phyloP scores from a whole-genome alignment of 768 basidiomycete species.

The Gautieria morchelliformis region DNA sequence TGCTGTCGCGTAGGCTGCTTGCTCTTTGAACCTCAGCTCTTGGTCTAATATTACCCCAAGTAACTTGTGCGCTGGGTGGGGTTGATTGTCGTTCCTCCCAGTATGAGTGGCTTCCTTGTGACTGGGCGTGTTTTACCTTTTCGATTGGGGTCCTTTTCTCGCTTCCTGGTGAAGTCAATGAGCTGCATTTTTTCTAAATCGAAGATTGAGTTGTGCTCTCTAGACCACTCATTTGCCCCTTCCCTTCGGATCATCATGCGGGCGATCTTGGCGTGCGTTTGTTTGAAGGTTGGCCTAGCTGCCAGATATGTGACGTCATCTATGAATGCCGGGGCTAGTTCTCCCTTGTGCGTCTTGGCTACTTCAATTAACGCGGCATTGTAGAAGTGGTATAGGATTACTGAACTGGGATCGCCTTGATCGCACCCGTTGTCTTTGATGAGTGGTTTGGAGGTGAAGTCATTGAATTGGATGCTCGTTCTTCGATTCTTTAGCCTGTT shows the following conservation, averaged over 20 bases:
- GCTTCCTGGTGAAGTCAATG: slow-evolving; percentile 8
- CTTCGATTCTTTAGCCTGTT: background rate
- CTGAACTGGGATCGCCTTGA: too few relatives aligned
- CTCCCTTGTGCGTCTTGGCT: background rate
- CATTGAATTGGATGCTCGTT: background rate
- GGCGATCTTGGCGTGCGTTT: slow-evolving; percentile 4
- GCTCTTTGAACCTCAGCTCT: slow-evolving; percentile 8
- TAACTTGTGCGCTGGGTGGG: slow-evolving; percentile 6
- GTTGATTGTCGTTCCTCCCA: slow-evolving; percentile 12
- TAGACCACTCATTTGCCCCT: slow-evolving; percentile 15
- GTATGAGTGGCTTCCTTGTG: slow-evolving; percentile 6
- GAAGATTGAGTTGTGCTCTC: slow-evolving; percentile 16
- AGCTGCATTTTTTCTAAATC: slow-evolving; percentile 17
- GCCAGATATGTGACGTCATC: slow-evolving; percentile 9
- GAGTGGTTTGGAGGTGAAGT: background rate
- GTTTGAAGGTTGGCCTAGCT: slow-evolving; percentile 8
- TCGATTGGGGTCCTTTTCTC: slow-evolving; percentile 1
- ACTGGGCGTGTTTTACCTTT: background rate
- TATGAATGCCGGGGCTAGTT: slow-evolving; percentile 8
- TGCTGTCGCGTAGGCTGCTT: slow-evolving; percentile 11
- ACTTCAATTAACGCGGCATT: slow-evolving; percentile 1
- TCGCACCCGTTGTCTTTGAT: too few relatives aligned
- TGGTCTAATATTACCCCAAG: slow-evolving; percentile 9
- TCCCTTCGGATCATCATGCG: slow-evolving; percentile 9
- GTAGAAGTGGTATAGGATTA: slow-evolving; percentile 10